Evolutionary conservation across 148 eudicot genomes (phyloP).

Genomic region (Salicornia ramosissima): DNA sequence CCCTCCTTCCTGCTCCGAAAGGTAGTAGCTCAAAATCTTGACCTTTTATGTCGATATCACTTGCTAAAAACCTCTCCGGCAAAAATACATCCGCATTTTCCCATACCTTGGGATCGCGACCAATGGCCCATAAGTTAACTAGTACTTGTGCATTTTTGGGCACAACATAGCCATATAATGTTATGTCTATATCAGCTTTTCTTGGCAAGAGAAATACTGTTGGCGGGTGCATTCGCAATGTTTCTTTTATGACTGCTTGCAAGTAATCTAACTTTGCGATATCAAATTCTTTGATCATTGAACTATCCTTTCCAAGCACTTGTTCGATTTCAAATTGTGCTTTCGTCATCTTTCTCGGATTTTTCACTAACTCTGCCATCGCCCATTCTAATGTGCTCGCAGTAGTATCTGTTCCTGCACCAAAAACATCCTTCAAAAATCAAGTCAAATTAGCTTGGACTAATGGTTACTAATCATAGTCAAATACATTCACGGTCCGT

Average conservation of each 20-base stretch:
- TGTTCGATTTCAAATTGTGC: conserved; percentile 24
- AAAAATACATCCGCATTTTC: conserved; percentile 34
- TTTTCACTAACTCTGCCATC: conserved; percentile 24
- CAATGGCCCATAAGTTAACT: conserved; percentile 72
- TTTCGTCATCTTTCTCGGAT: neutral
- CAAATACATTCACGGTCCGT: no score
- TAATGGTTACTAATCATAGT: no score
- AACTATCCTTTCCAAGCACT: conserved; percentile 18
- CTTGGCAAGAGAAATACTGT: conserved; percentile 53
- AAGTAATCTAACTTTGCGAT: conserved; percentile 54
- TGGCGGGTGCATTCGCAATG: conserved; percentile 54
- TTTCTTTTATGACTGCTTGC: conserved; percentile 58
- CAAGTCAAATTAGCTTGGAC: no score
- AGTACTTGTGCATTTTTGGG: conserved; percentile 60
- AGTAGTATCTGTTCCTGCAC: conserved; percentile 30
- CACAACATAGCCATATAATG: conserved; percentile 39
- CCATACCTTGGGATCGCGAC: conserved; percentile 52
- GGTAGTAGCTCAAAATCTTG: conserved; percentile 40
- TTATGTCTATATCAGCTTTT: conserved; percentile 42
- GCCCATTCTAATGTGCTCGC: conserved; percentile 30
- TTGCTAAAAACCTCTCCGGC: conserved; percentile 54
- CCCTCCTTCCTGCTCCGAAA: conserved; percentile 59
- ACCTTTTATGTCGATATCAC: conserved; percentile 42
- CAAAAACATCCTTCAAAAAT: conserved; percentile 21
- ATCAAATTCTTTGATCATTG: conserved; percentile 24